Base-by-base conservation (phyloP, 352 stramenopile species). In the Plasmopara viticola region DNA sequence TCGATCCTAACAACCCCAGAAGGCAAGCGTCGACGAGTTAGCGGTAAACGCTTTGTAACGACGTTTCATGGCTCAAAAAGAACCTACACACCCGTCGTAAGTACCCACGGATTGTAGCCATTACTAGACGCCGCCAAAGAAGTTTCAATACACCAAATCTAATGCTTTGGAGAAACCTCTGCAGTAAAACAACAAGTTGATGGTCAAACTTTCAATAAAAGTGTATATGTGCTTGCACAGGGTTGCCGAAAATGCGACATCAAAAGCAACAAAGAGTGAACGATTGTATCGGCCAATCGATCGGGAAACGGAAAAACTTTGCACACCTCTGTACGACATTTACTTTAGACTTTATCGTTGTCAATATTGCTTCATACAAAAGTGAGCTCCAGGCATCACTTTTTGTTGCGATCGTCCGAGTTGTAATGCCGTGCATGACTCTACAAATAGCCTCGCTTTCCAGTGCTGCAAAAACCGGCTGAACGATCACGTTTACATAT, bases 231-330 rank as follows among this genome's bases (percentile, higher is more conserved):
- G 72, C 80, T 44, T 86, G 91, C 83, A 79, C 79, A 56, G 84
- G 84, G 49, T 94, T 94, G 20, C 84, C 84, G 43, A 91, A 60
- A 48, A 91, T 86, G 62, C 12, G 84, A 94, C 81, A 91, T 86
- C 12, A 94, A 37, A 25, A 94, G 58, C 62, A 90, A 66, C 6
- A 78, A 81, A 8, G 76, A 87, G 15, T 80, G 71, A 17, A 94
- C 78, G 37, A 94, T 82, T 4, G 83, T 70, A 29, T 94, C 84
- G 1, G 79, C 79, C 3, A 91, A 44, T 44, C 91, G 81, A 29
- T 94, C 81, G 0, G 69, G 58, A 31, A 86, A 87, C 7, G 72
- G 48, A 70, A 87, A 87, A n/a, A 90, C 72, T n/a, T 89, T 61
- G n/a, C 60, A 60, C 72, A 89, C 78, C 10, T 71, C 50, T 0